Evolutionary conservation across 1,284 basidiomycete genomes (phyloP), one percentile per base, ranked within the genome.

Genomic region (Papiliotrema laurentii): DNA sequence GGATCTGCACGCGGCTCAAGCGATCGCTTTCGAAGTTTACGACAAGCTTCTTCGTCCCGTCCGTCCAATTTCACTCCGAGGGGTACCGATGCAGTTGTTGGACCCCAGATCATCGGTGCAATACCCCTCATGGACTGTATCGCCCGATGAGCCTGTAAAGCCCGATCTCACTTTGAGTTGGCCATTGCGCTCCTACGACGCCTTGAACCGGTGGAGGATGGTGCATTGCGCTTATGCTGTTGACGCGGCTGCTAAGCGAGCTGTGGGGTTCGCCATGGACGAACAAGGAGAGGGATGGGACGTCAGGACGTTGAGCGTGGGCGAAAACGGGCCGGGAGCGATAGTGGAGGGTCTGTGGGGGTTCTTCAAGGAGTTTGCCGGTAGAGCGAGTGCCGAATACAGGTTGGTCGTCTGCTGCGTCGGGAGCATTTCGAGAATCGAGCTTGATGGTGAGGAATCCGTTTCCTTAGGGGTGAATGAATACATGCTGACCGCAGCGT

Each of bases 311-410:
- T 59, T 50, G 50, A 48, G 24, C n/a, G 38, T 41, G 5, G 37
- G 38, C 19, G 33, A 22, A 28, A 27, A 35, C 13, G 42, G 36
- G 14, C 37, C 35, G 45, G n/a, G 25, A 27, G 39, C 46, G 16
- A 34, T 44, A 36, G 36, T 59, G 16, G 45, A 42, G 6, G 46
- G 22, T 42, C 25, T 60, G 3, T 54, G 49, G 48, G 35, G 33
- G 19, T 59, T 49, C 40, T 43, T 49, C 28, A 26, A 61, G 39
- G 61, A 68, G 26, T 83, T 81, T 63, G 81, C 80, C 14, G 71
- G 74, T 18, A 71, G 73, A 5, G 76, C 74, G 35, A 56, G 55
- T 2, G 51, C 56, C 1, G 59, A 67, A 41, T 68, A 58, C 55
- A 52, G 58, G 26, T 28, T 68, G 35, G 51, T 41, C 22, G 47